Percentiles rank a stretch among this genome's conserved stretches.
phyloP scores from a whole-genome alignment of 345 rosid species.

The Eucalyptus pauciflora region DNA sequence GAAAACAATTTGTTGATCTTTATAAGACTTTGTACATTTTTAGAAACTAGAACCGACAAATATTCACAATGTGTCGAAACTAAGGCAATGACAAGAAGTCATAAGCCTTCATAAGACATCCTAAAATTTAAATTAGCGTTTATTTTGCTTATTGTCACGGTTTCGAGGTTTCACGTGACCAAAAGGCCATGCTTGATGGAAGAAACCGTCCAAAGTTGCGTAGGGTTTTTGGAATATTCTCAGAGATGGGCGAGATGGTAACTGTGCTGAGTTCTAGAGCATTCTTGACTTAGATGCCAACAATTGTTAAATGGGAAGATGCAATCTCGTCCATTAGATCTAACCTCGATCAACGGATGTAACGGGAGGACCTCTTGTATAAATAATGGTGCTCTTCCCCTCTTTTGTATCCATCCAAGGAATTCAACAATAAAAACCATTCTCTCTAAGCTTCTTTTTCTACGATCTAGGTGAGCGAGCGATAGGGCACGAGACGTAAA shows the following conservation, averaged over 20 bases:
- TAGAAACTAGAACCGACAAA: neutral
- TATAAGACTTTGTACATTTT: too few species aligned
- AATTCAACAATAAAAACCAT: too few species aligned
- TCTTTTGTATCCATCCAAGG: neutral
- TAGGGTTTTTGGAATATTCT: neutral
- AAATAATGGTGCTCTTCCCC: neutral
- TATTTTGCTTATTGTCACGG: neutral
- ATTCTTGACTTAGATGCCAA: neutral
- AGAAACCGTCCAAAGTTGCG: neutral
- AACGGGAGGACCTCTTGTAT: neutral
- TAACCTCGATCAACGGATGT: neutral
- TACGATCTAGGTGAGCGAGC: too few species aligned
- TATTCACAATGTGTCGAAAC: neutral
- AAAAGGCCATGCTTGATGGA: neutral
- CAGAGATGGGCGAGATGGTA: too few species aligned
- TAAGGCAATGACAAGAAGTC: neutral
- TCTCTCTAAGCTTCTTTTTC: too few species aligned
- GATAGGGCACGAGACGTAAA: too few species aligned
- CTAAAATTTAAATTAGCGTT: too few species aligned
- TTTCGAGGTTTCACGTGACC: neutral
- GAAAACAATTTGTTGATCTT: neutral
- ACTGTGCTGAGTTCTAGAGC: too few species aligned
- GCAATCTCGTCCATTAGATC: neutral
- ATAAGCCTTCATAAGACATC: neutral
- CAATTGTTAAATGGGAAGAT: neutral